Base-by-base conservation (phyloP, 225 moss, liverwort and hornwort species). In the Marchantia polymorpha region DNA sequence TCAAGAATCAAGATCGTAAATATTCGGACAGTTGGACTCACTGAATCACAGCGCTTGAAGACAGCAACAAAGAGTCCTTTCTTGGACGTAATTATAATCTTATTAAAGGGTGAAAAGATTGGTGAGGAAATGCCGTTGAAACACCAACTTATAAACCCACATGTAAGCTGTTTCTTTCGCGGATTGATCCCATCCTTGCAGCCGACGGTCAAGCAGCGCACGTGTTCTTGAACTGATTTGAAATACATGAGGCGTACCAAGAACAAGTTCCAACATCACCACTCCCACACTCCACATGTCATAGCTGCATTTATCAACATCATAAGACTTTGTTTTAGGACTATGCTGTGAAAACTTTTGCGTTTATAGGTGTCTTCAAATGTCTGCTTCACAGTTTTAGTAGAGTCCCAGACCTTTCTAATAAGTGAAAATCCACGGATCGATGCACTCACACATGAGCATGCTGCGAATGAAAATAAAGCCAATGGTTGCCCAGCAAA, bases 271-370 rank as follows among this genome's bases (percentile, higher is more conserved):
- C 19, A 94, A 82, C 91, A 94, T 91, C 39, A 94, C 92, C 22
- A 94, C 87, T 69, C 94, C 94, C 75, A 94, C 91, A 78, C 94
- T 94, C 94, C 94, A 94, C 78, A 94, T 80, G 78, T 94, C 94
- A 73, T 94, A 83, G 27, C 83, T 83, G 63, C 17, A 53, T 16
- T 60, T 9, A 55, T 9, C 11, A 48, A 46, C 46, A 23, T 20
- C 17, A 75, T 48, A 48, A n/a, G 15, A 23, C 49, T 51, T 23
- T 16, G 50, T 25, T 13, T 49, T 51, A 75, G 11, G 39, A 39
- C 39, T 39, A 39, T 2, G 39, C 39, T 39, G 39, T 53, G 30
- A 68, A 52, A 23, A 26, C 23, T 9, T 23, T 10, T 49, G 46
- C 64, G 51, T 12, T 6, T 64, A 26, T 11, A 20, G 63, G 11